These are phyloP conservation scores for Fusarium sp. DNA, from an alignment of 2,329 filamentous ascomycete genomes.

Conservation along the genomic window DNA sequence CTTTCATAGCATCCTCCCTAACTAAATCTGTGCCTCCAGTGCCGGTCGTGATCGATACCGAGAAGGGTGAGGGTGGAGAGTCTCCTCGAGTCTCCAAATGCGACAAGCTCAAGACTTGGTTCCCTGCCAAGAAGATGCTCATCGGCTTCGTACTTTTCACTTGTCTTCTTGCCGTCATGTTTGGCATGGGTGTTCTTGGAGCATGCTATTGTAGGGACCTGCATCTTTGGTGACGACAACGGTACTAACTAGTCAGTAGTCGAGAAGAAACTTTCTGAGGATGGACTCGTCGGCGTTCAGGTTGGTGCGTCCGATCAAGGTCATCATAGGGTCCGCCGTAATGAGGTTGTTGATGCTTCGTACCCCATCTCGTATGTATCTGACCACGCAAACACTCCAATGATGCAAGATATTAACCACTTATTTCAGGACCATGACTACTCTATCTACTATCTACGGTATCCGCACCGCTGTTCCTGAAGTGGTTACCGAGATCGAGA, in stretches of 20 bases:
- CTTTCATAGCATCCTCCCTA: neutral
- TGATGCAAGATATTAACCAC: slow-evolving; percentile 12
- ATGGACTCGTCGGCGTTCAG: neutral
- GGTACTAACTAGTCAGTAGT: slow-evolving; percentile 17
- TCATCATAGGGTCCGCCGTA: slow-evolving; percentile 25
- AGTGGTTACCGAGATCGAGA: slow-evolving; percentile 34
- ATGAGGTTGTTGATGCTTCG: slow-evolving; percentile 32
- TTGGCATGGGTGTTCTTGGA: slow-evolving; percentile 45
- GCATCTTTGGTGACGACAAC: neutral
- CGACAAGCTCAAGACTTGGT: slow-evolving; percentile 19
- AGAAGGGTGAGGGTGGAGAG: slow-evolving; percentile 37
- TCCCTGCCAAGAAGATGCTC: slow-evolving; percentile 26
- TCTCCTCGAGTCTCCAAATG: slow-evolving; percentile 9
- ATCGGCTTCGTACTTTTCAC: slow-evolving; percentile 12
- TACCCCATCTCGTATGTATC: slow-evolving; percentile 50
- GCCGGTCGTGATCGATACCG: slow-evolving; percentile 43
- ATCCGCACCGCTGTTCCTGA: slow-evolving; percentile 33
- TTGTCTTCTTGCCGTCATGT: slow-evolving; percentile 38
- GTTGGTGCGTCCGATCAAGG: neutral
- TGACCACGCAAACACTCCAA: neutral
- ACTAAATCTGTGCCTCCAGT: slow-evolving; percentile 39
- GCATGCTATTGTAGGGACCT: slow-evolving; percentile 41
- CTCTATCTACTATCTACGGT: slow-evolving; percentile 48
- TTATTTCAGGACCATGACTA: slow-evolving; percentile 46
- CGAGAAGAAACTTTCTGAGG: slow-evolving; percentile 2